phyloP scores from a whole-genome alignment of 1,284 basidiomycete species.

The Amylostereum areolatum region DNA sequence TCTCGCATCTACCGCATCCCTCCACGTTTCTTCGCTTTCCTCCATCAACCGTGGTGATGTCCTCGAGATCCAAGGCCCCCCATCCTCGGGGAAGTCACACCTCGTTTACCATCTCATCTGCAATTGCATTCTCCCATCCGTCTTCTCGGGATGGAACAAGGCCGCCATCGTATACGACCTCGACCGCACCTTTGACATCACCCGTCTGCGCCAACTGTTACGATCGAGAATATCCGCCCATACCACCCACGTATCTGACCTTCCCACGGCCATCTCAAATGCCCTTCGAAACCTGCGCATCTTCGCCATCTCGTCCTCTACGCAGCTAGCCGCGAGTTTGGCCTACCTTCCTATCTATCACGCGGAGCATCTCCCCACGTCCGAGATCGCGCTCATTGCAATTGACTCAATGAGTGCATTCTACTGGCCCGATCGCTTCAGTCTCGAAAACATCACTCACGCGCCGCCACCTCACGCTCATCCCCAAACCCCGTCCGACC shows the following conservation, averaged over 20 bases:
- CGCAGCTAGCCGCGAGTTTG: slow-evolving; percentile 64
- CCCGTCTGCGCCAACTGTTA: slow-evolving; percentile 49
- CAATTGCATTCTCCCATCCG: slow-evolving; percentile 51
- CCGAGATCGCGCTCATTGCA: slow-evolving; percentile 56
- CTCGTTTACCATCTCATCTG: slow-evolving; percentile 60
- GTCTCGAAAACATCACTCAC: slow-evolving; percentile 41
- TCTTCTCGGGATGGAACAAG: slow-evolving; percentile 52
- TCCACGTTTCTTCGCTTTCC: slow-evolving; percentile 19
- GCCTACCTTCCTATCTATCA: slow-evolving; percentile 54
- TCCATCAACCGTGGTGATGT: slow-evolving; percentile 50
- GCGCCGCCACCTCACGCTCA: slow-evolving; percentile 2
- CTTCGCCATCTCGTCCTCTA: slow-evolving; percentile 59
- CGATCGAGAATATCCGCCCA: slow-evolving; percentile 26
- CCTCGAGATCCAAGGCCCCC: slow-evolving; percentile 69
- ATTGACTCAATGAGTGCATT: slow-evolving; percentile 74
- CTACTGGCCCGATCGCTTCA: slow-evolving; percentile 71
- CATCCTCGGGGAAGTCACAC: slow-evolving; percentile 70
- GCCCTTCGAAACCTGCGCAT: slow-evolving; percentile 55
- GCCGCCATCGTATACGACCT: slow-evolving; percentile 64
- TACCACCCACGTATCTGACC: slow-evolving; percentile 12
- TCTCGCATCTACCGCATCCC: slow-evolving; percentile 13
- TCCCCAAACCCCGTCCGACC: slow-evolving; percentile 8
- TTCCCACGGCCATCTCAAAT: slow-evolving; percentile 13
- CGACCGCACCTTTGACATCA: slow-evolving; percentile 55
- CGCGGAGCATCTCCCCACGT: slow-evolving; percentile 35